Conservation (phyloP, 2,329 filamentous ascomycete species). For the Cladophialophora exuberans region DNA sequence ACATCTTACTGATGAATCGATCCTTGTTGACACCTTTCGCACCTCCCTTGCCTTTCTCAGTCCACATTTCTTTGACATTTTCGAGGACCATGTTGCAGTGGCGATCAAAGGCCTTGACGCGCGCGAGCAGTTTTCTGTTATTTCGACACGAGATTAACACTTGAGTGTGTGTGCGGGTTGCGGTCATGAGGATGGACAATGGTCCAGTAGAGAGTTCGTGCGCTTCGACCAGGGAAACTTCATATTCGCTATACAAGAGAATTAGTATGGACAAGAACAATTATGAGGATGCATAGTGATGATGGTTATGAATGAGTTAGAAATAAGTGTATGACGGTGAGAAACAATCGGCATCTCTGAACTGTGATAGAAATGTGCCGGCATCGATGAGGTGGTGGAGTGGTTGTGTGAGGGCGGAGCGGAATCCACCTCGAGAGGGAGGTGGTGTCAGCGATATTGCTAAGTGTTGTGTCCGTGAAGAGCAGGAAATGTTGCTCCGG, state of each 20-base stretch:
- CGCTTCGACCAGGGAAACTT: constrained; percentile 79
- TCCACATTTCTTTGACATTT: constrained; percentile 99
- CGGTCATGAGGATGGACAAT: constrained; percentile 93
- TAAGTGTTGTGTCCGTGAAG: too few species aligned
- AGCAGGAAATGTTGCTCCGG: too few species aligned
- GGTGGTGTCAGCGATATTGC: too few species aligned
- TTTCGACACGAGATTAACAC: constrained; percentile 97
- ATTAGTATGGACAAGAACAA: constrained; percentile 10
- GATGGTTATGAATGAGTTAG: not conserved
- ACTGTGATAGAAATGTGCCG: not conserved
- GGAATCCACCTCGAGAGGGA: constrained; percentile 26
- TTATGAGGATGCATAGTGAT: not conserved
- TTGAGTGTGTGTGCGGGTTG: constrained; percentile 90
- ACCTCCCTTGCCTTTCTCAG: constrained; percentile 81
- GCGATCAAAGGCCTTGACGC: constrained; percentile 97
- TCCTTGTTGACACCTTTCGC: constrained; percentile 99
- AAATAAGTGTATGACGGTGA: not conserved
- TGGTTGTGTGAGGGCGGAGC: constrained; percentile 30
- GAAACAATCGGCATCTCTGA: not conserved
- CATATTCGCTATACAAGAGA: constrained; percentile 71
- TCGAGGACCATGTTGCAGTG: constrained; percentile 99
- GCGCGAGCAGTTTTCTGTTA: constrained; percentile 95
- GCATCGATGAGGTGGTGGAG: constrained; percentile 11
- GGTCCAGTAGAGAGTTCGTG: constrained; percentile 80
- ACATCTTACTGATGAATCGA: constrained; percentile 98